Evolutionary conservation across 116 monocot species (phyloP).

Genomic region (Posidonia oceanica): DNA sequence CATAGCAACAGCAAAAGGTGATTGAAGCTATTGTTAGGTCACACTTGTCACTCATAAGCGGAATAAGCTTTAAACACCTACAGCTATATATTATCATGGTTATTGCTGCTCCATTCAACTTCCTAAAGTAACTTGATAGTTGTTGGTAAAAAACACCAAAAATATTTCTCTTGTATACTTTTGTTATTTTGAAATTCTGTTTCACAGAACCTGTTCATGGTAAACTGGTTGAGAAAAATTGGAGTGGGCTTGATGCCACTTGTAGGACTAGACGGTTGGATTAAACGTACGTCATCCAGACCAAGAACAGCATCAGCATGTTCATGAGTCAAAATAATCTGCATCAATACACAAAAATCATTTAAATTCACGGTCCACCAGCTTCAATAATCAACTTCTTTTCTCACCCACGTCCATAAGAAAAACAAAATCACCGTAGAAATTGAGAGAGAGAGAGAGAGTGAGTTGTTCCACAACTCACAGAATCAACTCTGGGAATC

Average conservation of each 20-base stretch:
- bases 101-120: too few relatives aligned
- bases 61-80: too few relatives aligned
- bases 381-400: background rate
- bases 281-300: constrained; percentile 77
- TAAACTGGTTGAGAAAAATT: constrained; percentile 56
- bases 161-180: too few relatives aligned
- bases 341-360: constrained; percentile 8
- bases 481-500: constrained; percentile 81
- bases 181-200: background rate
- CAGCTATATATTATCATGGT: too few relatives aligned
- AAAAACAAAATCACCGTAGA: background rate
- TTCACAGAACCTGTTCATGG: constrained; percentile 77
- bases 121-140: too few relatives aligned
- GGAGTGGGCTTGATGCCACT: constrained; percentile 80
- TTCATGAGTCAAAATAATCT: constrained; percentile 94
- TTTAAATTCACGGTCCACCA: background rate
- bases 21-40: background rate
- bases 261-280: constrained; percentile 62
- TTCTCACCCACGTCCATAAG: background rate
- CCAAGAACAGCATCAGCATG: constrained; percentile 97
- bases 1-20: too few relatives aligned
- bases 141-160: background rate
- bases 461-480: constrained; percentile 17
- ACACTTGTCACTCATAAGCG: background rate
- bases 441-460: background rate